Evolutionary conservation across 345 rosid species (phyloP).

Genomic region (Anacardium occidentale): DNA sequence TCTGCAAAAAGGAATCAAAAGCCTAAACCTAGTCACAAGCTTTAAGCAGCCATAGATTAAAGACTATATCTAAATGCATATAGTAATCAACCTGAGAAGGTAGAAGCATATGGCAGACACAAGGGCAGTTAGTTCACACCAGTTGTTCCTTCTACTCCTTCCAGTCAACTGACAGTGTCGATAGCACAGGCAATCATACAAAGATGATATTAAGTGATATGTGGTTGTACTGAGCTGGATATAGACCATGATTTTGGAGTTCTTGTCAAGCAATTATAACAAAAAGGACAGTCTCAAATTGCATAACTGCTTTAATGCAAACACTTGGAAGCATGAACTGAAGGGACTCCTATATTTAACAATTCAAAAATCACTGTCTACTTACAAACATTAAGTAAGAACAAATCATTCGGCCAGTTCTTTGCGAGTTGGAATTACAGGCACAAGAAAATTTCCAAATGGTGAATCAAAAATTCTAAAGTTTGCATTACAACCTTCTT

Average conservation of each 20-base stretch:
- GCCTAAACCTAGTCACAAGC: neutral
- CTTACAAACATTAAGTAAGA: neutral
- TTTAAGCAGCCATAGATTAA: neutral
- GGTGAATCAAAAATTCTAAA: slow-evolving; percentile 48
- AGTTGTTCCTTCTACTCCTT: neutral
- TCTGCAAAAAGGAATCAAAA: neutral
- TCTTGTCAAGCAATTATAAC: neutral
- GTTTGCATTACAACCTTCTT: slow-evolving; percentile 49
- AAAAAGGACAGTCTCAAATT: neutral
- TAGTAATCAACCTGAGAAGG: neutral
- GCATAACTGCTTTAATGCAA: neutral
- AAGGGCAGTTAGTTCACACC: neutral
- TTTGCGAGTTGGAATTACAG: slow-evolving; percentile 46
- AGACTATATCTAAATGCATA: neutral
- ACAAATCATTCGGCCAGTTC: slow-evolving; percentile 37
- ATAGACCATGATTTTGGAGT: neutral
- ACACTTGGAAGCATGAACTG: neutral
- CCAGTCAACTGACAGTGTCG: neutral
- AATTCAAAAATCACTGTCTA: neutral
- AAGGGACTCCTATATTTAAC: neutral
- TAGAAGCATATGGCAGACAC: too few species aligned
- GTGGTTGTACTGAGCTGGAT: neutral
- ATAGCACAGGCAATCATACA: too few species aligned
- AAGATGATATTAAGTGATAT: too few species aligned
- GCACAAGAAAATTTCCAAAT: slow-evolving; percentile 55